Evolutionary conservation across 306 rosid genomes (phyloP), one percentile per base, ranked within the genome.

Genomic region (Pachyrhizus erosus): DNA sequence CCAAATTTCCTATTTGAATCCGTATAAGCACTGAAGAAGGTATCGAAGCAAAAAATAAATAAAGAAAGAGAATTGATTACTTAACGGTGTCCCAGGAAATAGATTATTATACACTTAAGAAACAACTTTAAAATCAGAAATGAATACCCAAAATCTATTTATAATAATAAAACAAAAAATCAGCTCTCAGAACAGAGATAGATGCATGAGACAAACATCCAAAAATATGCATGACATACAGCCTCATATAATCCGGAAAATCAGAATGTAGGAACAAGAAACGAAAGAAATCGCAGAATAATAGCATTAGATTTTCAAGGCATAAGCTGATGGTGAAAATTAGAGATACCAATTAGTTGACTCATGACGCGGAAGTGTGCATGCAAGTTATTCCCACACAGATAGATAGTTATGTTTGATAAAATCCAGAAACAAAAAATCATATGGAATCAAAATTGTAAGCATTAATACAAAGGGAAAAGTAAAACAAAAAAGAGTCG

Each of bases 301-400:
- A 54, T 29, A 86, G 21, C 27, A 23, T 61, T 17, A 26, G 61
- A 70, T 6, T 78, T 64, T 74, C 29, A 79, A 73, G 40, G 43
- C 40, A 62, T 13, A n/a, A 51, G 39, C 15, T 60, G 18, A 0
- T 2, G 40, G 5, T 27, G 45, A n/a, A n/a, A 65, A 8, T 40
- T 48, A 39, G 46, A 42, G 70, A 69, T 73, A 84, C 86, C 79
- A 26, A 37, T 40, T 49, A 79, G 71, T 51, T 20, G 77, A 61
- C 9, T 42, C 75, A 73, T 31, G 10, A 67, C 5, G 81, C 20
- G 15, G 64, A 76, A 12, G 21, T n/a, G 42, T 18, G 78, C 49
- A 46, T 72, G 64, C 27, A 73, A 39, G 55, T 31, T 82, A 78
- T 76, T 76, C 51, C 29, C 20, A 27, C 33, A 15, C 1, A 54